These are phyloP conservation scores for Arthromyces matolae DNA, from an alignment of 768 basidiomycete species.

Conservation along the genomic window DNA sequence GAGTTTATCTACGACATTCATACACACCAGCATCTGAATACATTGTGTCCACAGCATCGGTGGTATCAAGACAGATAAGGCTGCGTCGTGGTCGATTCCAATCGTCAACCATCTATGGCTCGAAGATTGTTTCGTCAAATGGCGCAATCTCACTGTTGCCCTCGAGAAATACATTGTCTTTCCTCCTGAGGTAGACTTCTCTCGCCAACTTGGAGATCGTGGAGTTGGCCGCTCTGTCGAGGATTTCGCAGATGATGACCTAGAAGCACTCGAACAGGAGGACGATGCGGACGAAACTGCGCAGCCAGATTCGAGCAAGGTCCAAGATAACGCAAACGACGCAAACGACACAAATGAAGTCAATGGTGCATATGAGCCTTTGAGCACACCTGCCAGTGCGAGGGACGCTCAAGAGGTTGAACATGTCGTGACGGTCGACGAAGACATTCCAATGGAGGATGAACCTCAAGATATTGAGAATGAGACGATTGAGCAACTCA, in stretches of 20 bases:
- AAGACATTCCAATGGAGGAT: slow-evolving; percentile 6
- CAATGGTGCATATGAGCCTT: slow-evolving; percentile 12
- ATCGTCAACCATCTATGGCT: slow-evolving; percentile 90
- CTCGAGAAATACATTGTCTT: slow-evolving; percentile 67
- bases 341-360: slow-evolving; percentile 6
- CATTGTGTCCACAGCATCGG: slow-evolving; percentile 27
- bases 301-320: slow-evolving; percentile 19
- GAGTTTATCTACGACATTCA: slow-evolving; percentile 27
- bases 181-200: slow-evolving; percentile 66
- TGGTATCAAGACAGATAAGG: slow-evolving; percentile 67
- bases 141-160: slow-evolving; percentile 66
- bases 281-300: slow-evolving; percentile 17
- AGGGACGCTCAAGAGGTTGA: slow-evolving; percentile 27
- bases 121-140: slow-evolving; percentile 83
- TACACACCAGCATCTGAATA: neutral
- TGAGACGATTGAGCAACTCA: neutral
- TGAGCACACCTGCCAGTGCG: slow-evolving; percentile 28
- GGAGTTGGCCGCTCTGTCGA: slow-evolving; percentile 32
- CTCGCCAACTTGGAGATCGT: slow-evolving; percentile 37
- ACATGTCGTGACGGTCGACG: slow-evolving; percentile 15
- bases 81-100: slow-evolving; percentile 76
- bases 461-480: neutral
- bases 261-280: slow-evolving; percentile 21
- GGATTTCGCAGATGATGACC: slow-evolving; percentile 22
- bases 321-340: slow-evolving; percentile 2